Conservation (phyloP, 2,329 filamentous ascomycete species). For the Paraphoma sp. region DNA sequence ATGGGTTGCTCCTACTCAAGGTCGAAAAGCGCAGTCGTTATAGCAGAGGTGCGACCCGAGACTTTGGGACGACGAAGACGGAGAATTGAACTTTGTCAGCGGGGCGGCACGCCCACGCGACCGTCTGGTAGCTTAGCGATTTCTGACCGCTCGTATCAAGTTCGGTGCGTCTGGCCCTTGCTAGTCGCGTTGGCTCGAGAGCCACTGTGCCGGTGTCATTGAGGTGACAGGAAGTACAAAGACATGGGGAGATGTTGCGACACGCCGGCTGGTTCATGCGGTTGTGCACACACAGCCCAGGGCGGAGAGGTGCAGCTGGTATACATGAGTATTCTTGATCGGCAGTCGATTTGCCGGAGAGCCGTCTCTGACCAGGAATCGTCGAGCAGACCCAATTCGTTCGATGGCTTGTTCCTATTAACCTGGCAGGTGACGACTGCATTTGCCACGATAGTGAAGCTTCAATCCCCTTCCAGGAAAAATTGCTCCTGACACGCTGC, state of each 20-base stretch:
- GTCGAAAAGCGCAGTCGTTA: background rate
- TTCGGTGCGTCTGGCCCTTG: background rate
- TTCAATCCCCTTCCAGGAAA: conserved; percentile 16
- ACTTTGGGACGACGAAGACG: background rate
- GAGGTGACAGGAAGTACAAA: background rate
- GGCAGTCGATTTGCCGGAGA: conserved; percentile 2
- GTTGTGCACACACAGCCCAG: too few relatives aligned
- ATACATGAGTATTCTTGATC: background rate
- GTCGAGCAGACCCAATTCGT: background rate
- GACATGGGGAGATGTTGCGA: background rate
- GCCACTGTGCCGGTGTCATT: background rate
- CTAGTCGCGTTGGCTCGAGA: background rate
- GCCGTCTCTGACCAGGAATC: background rate
- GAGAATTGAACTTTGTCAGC: background rate
- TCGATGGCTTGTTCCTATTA: conserved; percentile 4
- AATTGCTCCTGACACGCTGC: conserved; percentile 13
- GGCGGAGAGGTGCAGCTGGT: background rate
- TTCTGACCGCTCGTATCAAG: conserved; percentile 5
- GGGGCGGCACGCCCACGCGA: conserved; percentile 5
- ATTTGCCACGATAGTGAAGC: conserved; percentile 20
- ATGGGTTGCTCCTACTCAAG: too few relatives aligned
- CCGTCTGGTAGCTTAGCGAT: background rate
- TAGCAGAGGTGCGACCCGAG: background rate
- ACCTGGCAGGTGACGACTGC: conserved; percentile 16
- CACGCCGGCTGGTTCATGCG: background rate